Base-by-base conservation (phyloP, 306 rosid species). In the Inga oerstediana region DNA sequence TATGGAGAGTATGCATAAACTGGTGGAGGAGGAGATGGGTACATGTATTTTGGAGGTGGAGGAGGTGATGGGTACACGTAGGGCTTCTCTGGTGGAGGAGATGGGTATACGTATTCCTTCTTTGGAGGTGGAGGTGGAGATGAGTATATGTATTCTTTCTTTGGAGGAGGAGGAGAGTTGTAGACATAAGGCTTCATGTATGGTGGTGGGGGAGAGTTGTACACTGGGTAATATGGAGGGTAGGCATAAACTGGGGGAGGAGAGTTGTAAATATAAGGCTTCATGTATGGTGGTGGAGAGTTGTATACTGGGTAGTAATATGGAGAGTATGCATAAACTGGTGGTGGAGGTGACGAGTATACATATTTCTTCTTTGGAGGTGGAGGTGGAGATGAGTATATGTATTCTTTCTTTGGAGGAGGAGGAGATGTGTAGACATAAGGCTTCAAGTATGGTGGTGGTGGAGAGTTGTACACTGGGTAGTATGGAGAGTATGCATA, bases 41-140 rank as follows among this genome's bases (percentile, higher is more conserved):
- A 41, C 5, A 19, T 2, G 8, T 69, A 69, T 3, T 8, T 9
- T n/a, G 32, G 62, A 19, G 76, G 76, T 10, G 76, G 74, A 7
- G 84, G 45, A 6, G 39, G 70, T 4, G 83, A 46, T 0, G 77
- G 41, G 41, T 83, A 79, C 22, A 72, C 49, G 75, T 77, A 51
- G 13, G 8, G 2, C 52, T 48, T 48, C 17, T 13, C 15, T 1
- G 44, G 22, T 4, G 52, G 52, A 0, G 74, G 74, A 6, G 74
- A 66, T 0, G 37, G 34, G 54, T 71, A 43, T n/a, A 58, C 12
- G 32, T 58, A 58, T n/a, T 58, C 65, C 32, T 58, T 22, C 15
- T 37, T 44, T 9, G 67, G 43, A 2, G 20, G 62, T 27, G 30
- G 71, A 4, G 72, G 72, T 0, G 72, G 72, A 5, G 44, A 66